Base-by-base conservation (phyloP, 768 basidiomycete species). In the Dacryopinax primogenitus region DNA sequence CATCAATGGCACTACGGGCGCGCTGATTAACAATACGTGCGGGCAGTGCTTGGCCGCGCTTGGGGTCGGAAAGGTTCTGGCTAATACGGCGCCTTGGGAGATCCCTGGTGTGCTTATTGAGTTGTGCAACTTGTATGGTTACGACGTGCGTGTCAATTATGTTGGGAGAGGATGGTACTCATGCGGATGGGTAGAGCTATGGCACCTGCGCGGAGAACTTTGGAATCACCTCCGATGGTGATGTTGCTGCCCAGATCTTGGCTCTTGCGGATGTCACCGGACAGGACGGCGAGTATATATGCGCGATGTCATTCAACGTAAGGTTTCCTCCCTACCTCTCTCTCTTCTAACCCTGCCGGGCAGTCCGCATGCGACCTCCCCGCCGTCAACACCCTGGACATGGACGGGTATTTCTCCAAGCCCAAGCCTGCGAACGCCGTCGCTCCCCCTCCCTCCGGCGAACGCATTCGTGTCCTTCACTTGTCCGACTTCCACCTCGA, bases 401-500 rank as follows among this genome's bases (percentile, higher is more conserved):
- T 85, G 35, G 84, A 81, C 0, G 76, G 75, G 12, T 90, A 87
- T 84, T 90, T 90, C 74, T 77, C 81, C 32, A 89, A 87, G 72
- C 86, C 87, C 1, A 90, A 90, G 71, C 88, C 88, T 28, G 23
- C 62, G 6, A 66, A 69, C 0, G 79, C 80, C 33, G 83, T 84
- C 3, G 78, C 85, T 12, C 86, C 86, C 18, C 77, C 78, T 71
- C 79, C 80, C 15, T 86, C 83, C 45, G 87, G 87, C 16, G 74
- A 86, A 69, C 78, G 83, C 36, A 75, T 88, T 47, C 88, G 87
- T 71, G 83, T 89, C 0, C 73, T 90, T 65, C 88, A 90, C 71
- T 64, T 90, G n/a, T 87, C 86, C 0, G 88, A 90, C 70, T 77
- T 87, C 65, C 88, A 89, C 72, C 74, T 90, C 63, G 88, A 90